Base-by-base conservation (phyloP, 2,329 filamentous ascomycete genomes). In the Fonsecaea multimorphosa region DNA sequence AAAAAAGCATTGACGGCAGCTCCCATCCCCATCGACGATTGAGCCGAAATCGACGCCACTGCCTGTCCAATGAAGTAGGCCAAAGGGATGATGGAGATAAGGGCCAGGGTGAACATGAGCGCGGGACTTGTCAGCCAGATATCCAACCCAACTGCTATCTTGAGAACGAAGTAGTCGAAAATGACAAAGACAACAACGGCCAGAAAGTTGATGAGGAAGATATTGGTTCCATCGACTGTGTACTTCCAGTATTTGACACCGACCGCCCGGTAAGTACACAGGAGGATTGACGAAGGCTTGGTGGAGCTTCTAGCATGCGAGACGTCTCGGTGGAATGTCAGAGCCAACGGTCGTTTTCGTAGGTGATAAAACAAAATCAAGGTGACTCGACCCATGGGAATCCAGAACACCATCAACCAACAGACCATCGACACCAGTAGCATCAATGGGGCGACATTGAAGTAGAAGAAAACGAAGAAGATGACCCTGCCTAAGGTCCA, bases 61-160 rank as follows among this genome's bases (percentile, higher is more conserved):
- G 95, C 95, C 79, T 99, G 95, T 1, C 95, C 95, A 71, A 99
- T 99, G 77, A 99, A 99, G 80, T 99, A 99, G 14, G 95, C 95
- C 61, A 99, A 80, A 2, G 95, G 95, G 56, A 99, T 97, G 76
- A 99, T 96, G 52, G 95, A 98, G 65, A 96, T 82, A 14, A 99
- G 80, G 3, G 90, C 91, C 3, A 93, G 86, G 0, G 89, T 84
- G 77, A 99, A 99, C 58, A 98, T 85, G 71, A 98, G 89, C 8
- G 92, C 92, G 0, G 92, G 89, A 29, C 91, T 89, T 0, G 94
- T 97, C 71, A 97, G 78, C 76, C 88, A 87, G 67, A 84, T 87
- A 29, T 95, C 81, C 27, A 96, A 71, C 22, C 89, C 86, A 38
- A 98, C 79, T 3, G 87, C 79, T 16, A 88, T 82, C 36, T 88